Base-by-base conservation (phyloP, 108 stramenopile genomes). In the Discostella pseudostelligera region DNA sequence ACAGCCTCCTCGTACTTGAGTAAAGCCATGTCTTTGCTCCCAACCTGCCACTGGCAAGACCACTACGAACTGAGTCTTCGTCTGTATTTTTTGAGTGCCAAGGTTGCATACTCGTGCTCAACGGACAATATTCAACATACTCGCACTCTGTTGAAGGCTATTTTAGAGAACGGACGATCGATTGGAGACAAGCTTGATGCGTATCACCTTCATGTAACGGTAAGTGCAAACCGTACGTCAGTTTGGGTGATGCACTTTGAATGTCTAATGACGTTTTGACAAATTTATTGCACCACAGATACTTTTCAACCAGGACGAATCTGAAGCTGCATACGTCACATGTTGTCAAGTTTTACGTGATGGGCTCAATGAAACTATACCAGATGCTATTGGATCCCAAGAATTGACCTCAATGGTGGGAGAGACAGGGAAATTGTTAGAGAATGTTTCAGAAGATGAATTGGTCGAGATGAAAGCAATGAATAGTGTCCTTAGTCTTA, bases 151-250 rank as follows among this genome's bases (percentile, higher is more conserved):
- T 42, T 69, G 64, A 24, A 72, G 11, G 39, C 46, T 24, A 43
- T 72, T 11, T 12, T 59, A 7, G 10, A 39, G 17, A 25, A 72
- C 1, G 45, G 22, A 9, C 39, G 9, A 13, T 29, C 17, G 0
- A 36, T 72, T 10, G 44, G 57, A 47, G 53, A 62, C 28, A 72
- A 72, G 53, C 2, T 72, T 19, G 57, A 58, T 47, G 56, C 56
- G 1, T 65, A 62, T 42, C 4, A 14, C 16, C 35, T 54, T 7
- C 53, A 35, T 36, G 53, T 36, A n/a, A 35, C 28, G 14, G 53
- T 54, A 12, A 54, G 53, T 54, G 32, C 53, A 35, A 54, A 17
- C 32, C 32, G 32, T 4, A 3, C 5, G 5, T 32, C 32, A 6
- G 24, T 35, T 32, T 54, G 29, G 32, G 29, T 54, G 26, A 36